Evolutionary conservation across 2,329 filamentous ascomycete species (phyloP), one percentile per base, ranked within the genome.

Genomic region (Berkeleyomyces rouxiae): DNA sequence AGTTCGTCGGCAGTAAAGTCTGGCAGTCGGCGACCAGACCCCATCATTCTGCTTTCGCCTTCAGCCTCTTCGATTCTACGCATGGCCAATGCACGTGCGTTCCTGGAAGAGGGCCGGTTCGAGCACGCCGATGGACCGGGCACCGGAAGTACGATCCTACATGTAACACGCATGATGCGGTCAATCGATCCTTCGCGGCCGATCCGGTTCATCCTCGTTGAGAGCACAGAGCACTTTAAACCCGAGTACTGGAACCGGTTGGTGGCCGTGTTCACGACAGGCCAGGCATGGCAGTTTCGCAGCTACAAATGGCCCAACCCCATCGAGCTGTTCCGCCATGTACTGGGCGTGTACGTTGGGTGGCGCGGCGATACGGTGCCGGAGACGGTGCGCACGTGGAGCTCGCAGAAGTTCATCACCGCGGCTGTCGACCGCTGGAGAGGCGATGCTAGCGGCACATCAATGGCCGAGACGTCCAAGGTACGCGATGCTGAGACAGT

Each of bases 281-380:
- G 93, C 42, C 93, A 99, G 76, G 85, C 87, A 7, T 99, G 93
- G 93, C 93, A 99, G 75, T 99, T 99, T 77, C 96, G 96, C 76
- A 88, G 84, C 68, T 99, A 99, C 81, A 96, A 95, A 74, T 99
- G 93, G 90, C 86, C 86, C 68, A 86, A 87, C 63, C 88, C 93
- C 0, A 81, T 84, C 11, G 93, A 97, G 70, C 79, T 99, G 59
- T 99, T 99, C 76, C 83, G 84, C 67, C 88, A 96, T 70, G 88
- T 90, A 1, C 79, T 90, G 11, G 93, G 93, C 63, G 78, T 99
- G 59, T 95, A 89, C 70, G 84, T 99, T 1, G 93, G 93, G 3
- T 97, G 90, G 89, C 83, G 87, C 65, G 90, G 88, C 59, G 91
- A 97, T 70, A 80, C 84, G 66, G 74, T 85, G 2, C 93, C 93